Evolutionary conservation across 495 filamentous ascomycete species (phyloP), one percentile per base, ranked within the genome.

Genomic region (Tetracladium marchalianum): DNA sequence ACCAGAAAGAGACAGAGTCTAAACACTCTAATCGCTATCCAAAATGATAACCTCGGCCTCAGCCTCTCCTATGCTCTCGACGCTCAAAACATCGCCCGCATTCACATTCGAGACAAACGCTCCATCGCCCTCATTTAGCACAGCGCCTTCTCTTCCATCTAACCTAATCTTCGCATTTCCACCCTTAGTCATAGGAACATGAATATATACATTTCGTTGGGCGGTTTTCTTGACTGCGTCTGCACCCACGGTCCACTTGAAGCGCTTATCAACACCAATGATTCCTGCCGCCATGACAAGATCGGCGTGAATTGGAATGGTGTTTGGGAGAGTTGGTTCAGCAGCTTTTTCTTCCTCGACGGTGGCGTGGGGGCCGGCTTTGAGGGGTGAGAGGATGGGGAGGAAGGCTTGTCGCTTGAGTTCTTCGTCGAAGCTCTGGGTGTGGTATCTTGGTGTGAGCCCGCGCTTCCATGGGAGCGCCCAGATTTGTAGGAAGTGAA

Each of bases 401-500:
- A 87, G 69, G 51, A 89, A 84, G 13, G 65, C 77, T 46, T 76
- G 66, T 19, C 73, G 68, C 68, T 90, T 90, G 41, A 66, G 68
- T 17, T 76, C 80, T 42, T 90, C 84, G 33, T 65, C 58, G 51
- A 85, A 87, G 17, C 71, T 77, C 46, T 64, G 70, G 10, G 81
- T 86, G 54, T 82, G 79, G 58, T 90, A 90, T 17, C 71, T 68
- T 4, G 84, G 85, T 48, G 67, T 74, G 42, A 90, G 67, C 5
- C 82, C 80, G 5, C 67, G 62, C 56, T 70, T 72, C 76, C 83
- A 86, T 1, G 85, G 84, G 16, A 82, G 60, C 2, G 76, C 84
- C 85, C 84, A 90, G 49, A 90, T 90, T 62, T 90, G 84, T 16
- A 90, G 68, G 60, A 89, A 88, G 57, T 90, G 85, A 13, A 85